phyloP scores from a whole-genome alignment of 192 early-diverging fungal genomes.

The Backusella australiensis region DNA sequence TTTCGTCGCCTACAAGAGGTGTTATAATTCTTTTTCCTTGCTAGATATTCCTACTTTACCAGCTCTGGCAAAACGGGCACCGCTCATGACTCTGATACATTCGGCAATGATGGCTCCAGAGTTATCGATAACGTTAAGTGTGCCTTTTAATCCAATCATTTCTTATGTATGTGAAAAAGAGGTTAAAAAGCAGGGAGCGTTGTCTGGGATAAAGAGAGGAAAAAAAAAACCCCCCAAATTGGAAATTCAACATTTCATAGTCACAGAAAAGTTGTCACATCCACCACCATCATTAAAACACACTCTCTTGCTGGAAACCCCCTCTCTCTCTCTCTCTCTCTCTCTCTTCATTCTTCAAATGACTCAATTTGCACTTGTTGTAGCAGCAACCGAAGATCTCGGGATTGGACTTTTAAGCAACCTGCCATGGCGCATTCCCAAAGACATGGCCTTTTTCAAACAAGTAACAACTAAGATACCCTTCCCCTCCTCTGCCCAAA shows the following conservation, averaged over 20 bases:
- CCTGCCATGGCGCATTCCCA: slow-evolving; percentile 86
- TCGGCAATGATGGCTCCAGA: slow-evolving; percentile 91
- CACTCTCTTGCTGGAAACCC: too few relatives aligned
- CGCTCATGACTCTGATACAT: slow-evolving; percentile 90
- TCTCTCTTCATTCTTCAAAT: neutral
- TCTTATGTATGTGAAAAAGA: neutral
- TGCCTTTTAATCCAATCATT: slow-evolving; percentile 84
- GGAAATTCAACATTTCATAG: neutral
- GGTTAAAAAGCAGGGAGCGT: neutral
- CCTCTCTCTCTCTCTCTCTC: too few relatives aligned
- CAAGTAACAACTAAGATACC: slow-evolving; percentile 55
- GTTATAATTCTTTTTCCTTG: neutral
- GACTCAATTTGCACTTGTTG: slow-evolving; percentile 61
- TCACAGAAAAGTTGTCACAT: neutral
- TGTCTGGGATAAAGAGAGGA: neutral
- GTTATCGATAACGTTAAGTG: slow-evolving; percentile 95
- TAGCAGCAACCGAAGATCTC: slow-evolving; percentile 67
- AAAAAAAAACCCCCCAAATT: too few relatives aligned
- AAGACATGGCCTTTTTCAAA: slow-evolving; percentile 86
- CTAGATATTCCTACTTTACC: slow-evolving; percentile 31
- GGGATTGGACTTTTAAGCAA: slow-evolving; percentile 75
- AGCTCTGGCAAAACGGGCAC: slow-evolving; percentile 69
- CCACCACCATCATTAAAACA: neutral
- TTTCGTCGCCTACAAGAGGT: slow-evolving; percentile 77
- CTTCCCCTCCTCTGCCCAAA: slow-evolving; percentile 29